phyloP scores from a whole-genome alignment of 495 filamentous ascomycete genomes.

The Hyaloscypha variabilis region DNA sequence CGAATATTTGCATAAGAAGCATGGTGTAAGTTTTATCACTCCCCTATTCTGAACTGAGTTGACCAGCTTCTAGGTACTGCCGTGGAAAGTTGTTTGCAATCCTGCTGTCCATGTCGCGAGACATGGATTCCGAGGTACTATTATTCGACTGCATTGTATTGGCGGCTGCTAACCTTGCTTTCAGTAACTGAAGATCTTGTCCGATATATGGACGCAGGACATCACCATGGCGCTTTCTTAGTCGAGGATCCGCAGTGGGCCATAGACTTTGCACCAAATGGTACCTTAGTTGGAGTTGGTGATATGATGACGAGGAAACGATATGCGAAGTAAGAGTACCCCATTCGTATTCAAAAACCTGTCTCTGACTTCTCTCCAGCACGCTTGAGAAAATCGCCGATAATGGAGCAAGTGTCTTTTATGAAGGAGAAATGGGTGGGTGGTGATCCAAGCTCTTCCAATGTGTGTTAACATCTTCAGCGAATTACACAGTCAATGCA shows the following conservation, averaged over 20 bases:
- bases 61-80: conserved; percentile 42
- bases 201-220: conserved; percentile 59
- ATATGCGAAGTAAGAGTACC: conserved; percentile 57
- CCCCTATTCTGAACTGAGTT: background rate
- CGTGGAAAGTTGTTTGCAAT: conserved; percentile 69
- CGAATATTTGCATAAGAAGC: conserved; percentile 72
- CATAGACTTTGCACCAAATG: conserved; percentile 83
- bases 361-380: conserved; percentile 3
- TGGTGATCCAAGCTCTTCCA: background rate
- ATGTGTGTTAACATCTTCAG: conserved; percentile 40
- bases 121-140: conserved; percentile 66
- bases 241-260: conserved; percentile 76
- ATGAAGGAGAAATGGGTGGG: conserved; percentile 56
- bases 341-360: background rate
- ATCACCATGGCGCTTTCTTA: conserved; percentile 58
- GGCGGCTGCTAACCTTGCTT: background rate
- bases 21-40: conserved; percentile 46
- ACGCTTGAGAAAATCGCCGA: conserved; percentile 76
- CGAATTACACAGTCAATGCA: conserved; percentile 71
- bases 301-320: conserved; percentile 78
- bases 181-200: conserved; percentile 66
- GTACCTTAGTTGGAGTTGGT: conserved; percentile 65
- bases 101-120: conserved; percentile 77
- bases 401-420: conserved; percentile 73
- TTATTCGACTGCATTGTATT: background rate